Evolutionary conservation across 306 rosid species (phyloP).

Genomic region (Abrus precatorius): DNA sequence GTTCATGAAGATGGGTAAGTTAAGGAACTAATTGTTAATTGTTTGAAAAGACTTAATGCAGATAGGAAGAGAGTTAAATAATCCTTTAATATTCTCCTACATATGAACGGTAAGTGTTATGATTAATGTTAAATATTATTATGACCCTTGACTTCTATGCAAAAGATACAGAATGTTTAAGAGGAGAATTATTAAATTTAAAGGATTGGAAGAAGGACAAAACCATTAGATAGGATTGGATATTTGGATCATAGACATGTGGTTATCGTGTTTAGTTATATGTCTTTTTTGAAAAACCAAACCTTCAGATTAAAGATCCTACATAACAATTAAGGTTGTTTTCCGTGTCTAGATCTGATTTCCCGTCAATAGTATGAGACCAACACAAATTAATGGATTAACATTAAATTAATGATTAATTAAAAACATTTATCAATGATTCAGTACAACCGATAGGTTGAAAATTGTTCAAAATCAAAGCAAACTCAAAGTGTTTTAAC

Average conservation of each 20-base stretch:
- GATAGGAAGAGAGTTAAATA: conserved; percentile 14
- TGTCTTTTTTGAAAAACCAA: conserved; percentile 35
- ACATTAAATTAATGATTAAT: neutral
- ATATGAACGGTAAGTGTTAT: conserved; percentile 8
- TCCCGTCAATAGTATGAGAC: neutral
- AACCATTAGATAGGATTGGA: conserved; percentile 4
- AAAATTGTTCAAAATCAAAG: neutral
- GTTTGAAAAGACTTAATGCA: conserved; percentile 15
- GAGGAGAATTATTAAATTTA: neutral
- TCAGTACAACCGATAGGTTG: neutral
- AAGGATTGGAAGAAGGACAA: conserved; percentile 25
- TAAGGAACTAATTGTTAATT: conserved; percentile 31
- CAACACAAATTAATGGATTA: neutral
- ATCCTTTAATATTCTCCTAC: neutral
- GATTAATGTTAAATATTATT: neutral
- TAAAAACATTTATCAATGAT: neutral
- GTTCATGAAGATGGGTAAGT: neutral
- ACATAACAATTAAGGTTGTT: conserved; percentile 1
- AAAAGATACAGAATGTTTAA: neutral
- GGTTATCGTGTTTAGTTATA: conserved; percentile 11
- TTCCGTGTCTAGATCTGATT: neutral
- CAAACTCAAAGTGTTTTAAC: neutral
- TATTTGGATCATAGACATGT: conserved; percentile 10
- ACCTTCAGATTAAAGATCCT: conserved; percentile 5
- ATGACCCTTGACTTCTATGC: conserved; percentile 27